Evolutionary conservation across 306 rosid genomes (phyloP), one percentile per base, ranked within the genome.

Genomic region (Corylus americana): DNA sequence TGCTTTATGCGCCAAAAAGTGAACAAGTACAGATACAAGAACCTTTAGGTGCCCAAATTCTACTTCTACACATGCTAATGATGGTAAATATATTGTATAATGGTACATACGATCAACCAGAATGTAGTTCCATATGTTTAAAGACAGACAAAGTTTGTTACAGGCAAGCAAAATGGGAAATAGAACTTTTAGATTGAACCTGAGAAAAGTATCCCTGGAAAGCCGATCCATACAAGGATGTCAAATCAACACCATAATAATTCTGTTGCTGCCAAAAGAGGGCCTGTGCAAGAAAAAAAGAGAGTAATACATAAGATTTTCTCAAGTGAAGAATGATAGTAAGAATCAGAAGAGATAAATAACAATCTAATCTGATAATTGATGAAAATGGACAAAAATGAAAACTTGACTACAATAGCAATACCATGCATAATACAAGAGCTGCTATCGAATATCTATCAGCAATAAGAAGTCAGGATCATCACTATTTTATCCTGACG

Each of bases 181-280:
- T 31, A 3, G 71, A 48, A 54, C 14, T 62, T 18, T 27, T 63
- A 70, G 64, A 55, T n/a, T 77, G 20, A 66, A 94, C 98, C 97
- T 92, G 97, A 71, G 98, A 91, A 85, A 94, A 94, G 77, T 91
- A 91, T 83, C 97, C 98, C 73, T 92, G 90, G 78, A 91, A 94
- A 61, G 98, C 98, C 53, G 98, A 86, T 74, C 90, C 95, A 55
- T 92, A 89, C 85, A 94, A 87, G 57, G 97, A 91, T 45, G 91
- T 90, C 92, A 95, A 91, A 89, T 95, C 91, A 82, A 95, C 98
- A 72, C 99, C 99, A 69, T 86, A 95, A 78, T 93, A 95, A 81
- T 88, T 93, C 73, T 91, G 96, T 75, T 95, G 99, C 89, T 93
- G 99, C 98, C 98, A 95, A 87, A 95, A 95, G 85, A 95, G 96